phyloP scores from a whole-genome alignment of 208 protist genomes.

The Crithidia brevicula region DNA sequence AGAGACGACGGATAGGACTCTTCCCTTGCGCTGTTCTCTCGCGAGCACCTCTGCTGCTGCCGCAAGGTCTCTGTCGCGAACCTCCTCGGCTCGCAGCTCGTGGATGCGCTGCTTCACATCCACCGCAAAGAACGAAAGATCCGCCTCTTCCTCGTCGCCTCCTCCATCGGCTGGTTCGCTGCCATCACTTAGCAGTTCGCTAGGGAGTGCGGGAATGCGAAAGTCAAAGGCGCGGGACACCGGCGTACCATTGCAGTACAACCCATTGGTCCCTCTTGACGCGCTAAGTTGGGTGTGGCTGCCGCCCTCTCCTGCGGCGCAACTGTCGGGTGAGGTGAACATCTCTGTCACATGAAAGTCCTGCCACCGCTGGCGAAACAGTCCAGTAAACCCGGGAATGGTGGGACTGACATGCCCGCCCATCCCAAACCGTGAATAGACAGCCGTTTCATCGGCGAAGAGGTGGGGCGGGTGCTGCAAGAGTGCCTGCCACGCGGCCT shows the following conservation, averaged over 20 bases:
- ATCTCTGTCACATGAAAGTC: slow-evolving; percentile 87
- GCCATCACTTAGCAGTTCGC: neutral
- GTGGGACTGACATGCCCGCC: slow-evolving; percentile 46
- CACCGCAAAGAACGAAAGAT: slow-evolving; percentile 66
- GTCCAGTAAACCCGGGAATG: slow-evolving; percentile 49
- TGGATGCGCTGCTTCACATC: slow-evolving; percentile 39
- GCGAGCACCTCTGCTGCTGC: slow-evolving; percentile 8
- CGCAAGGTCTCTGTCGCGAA: neutral
- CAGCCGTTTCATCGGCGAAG: slow-evolving; percentile 57
- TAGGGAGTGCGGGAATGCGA: slow-evolving; percentile 58
- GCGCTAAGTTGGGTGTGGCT: no score
- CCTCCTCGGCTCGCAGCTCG: slow-evolving; percentile 16
- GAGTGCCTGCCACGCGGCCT: slow-evolving; percentile 17
- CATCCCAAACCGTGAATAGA: slow-evolving; percentile 83
- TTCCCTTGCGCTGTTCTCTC: neutral
- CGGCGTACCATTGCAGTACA: slow-evolving; percentile 28
- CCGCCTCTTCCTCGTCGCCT: slow-evolving; percentile 8
- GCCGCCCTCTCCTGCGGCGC: no score
- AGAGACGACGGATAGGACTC: no score
- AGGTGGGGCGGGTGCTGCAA: slow-evolving; percentile 44
- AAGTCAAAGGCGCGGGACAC: slow-evolving; percentile 53
- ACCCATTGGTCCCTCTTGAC: slow-evolving; percentile 55
- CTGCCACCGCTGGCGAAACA: slow-evolving; percentile 79
- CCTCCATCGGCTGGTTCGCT: neutral
- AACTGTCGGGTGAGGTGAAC: slow-evolving; percentile 13